Evolutionary conservation across 2,329 filamentous ascomycete species (phyloP).

Genomic region (Tolypocladium inflatum): DNA sequence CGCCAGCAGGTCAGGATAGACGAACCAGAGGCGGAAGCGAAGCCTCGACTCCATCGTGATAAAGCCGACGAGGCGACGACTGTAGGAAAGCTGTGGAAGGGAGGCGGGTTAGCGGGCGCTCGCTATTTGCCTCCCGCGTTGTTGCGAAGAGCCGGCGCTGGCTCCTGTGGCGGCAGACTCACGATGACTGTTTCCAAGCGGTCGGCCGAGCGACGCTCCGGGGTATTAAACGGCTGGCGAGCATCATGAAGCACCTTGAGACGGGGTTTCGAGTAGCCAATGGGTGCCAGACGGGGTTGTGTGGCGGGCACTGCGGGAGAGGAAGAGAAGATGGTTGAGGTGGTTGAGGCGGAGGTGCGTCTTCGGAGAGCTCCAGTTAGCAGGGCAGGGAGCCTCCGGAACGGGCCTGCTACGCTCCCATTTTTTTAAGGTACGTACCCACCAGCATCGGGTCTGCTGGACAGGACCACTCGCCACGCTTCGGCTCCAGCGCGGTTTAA

Average conservation of each 20-base stretch:
- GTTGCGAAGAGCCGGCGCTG: neutral
- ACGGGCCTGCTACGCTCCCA: neutral
- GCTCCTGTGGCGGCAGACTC: conserved; percentile 16
- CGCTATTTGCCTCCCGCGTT: neutral
- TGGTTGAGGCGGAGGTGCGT: neutral
- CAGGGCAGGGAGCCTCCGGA: conserved; percentile 1
- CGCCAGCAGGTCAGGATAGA: conserved; percentile 8
- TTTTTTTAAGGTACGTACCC: neutral
- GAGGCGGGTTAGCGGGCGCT: conserved; percentile 1
- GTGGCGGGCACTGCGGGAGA: conserved; percentile 4
- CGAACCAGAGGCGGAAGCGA: conserved; percentile 48
- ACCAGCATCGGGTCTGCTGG: neutral
- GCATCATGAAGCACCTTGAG: conserved; percentile 36
- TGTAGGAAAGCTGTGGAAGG: conserved; percentile 34
- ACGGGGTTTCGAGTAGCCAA: conserved; percentile 14
- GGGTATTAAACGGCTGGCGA: conserved; percentile 52
- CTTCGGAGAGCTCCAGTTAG: conserved; percentile 8
- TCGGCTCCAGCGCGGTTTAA: neutral
- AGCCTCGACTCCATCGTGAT: conserved; percentile 47
- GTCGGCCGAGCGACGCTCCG: conserved; percentile 47
- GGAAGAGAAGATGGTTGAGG: conserved; percentile 1
- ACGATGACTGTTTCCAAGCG: conserved; percentile 43
- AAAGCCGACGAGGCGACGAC: conserved; percentile 34
- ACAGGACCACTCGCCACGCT: neutral
- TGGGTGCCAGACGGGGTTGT: conserved; percentile 8